Conservation (phyloP, 2,329 filamentous ascomycete genomes). For the Fusarium siculi region DNA sequence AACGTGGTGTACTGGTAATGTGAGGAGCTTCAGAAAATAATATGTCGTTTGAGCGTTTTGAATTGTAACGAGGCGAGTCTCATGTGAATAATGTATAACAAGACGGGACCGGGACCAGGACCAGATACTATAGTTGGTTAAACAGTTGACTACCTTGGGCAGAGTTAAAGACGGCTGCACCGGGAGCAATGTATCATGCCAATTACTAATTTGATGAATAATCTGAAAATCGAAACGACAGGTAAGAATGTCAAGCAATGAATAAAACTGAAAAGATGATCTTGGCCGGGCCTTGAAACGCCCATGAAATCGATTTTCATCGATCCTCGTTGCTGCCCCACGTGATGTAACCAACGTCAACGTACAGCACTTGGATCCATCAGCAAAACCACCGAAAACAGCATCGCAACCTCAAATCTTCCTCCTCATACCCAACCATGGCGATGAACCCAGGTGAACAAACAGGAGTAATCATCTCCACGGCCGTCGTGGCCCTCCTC, state of each 20-base stretch:
- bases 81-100: background rate
- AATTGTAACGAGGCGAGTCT: no score
- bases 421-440: background rate
- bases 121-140: background rate
- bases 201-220: background rate
- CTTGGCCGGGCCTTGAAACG: background rate
- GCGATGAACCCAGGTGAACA: slow-evolving; percentile 55
- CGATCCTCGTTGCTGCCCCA: slow-evolving; percentile 12
- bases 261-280: background rate
- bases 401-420: slow-evolving; percentile 8
- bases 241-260: background rate
- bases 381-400: slow-evolving; percentile 10
- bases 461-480: slow-evolving; percentile 74
- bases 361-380: slow-evolving; percentile 22
- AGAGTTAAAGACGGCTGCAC: background rate
- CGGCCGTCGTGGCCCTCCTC: slow-evolving; percentile 77
- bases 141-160: background rate
- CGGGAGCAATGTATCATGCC: background rate
- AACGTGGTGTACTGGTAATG: slow-evolving; percentile 46
- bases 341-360: slow-evolving; percentile 28
- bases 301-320: background rate
- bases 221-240: no score
- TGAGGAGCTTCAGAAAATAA: slow-evolving; percentile 5
- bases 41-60: background rate
- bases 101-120: background rate